Evolutionary conservation across 2,329 filamentous ascomycete species (phyloP).

Genomic region (Fusarium miscanthi): DNA sequence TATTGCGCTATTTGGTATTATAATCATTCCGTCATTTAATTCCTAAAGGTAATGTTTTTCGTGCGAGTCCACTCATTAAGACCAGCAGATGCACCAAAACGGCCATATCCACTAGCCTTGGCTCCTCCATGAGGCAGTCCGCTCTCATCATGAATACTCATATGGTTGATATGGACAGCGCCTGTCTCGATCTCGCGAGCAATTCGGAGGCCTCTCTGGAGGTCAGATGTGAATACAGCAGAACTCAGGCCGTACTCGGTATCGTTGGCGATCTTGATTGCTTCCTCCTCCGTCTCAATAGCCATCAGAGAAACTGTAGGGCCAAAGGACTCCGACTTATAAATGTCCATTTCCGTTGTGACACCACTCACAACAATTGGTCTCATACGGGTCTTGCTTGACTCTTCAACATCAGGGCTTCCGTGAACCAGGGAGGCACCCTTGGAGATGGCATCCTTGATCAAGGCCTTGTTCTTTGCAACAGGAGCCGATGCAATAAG

Average conservation of each 20-base stretch:
- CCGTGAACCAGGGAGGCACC: conserved; percentile 67
- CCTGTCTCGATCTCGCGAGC: conserved; percentile 74
- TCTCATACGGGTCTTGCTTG: conserved; percentile 59
- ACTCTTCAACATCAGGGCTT: conserved; percentile 48
- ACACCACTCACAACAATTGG: conserved; percentile 77
- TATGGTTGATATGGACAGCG: conserved; percentile 74
- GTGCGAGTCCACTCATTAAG: conserved; percentile 71
- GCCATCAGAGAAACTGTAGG: conserved; percentile 76
- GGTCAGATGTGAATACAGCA: conserved; percentile 78
- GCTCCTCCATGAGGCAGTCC: conserved; percentile 73
- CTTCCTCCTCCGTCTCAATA: conserved; percentile 77
- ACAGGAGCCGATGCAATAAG: conserved; percentile 76
- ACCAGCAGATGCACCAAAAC: conserved; percentile 66
- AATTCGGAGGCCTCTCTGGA: conserved; percentile 68
- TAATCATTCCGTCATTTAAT: conserved; percentile 33
- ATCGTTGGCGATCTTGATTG: conserved; percentile 79
- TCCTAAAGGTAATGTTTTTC: conserved; percentile 71
- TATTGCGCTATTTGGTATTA: neutral
- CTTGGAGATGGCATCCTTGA: conserved; percentile 74
- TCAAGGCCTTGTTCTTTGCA: conserved; percentile 72
- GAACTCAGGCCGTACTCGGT: conserved; percentile 81
- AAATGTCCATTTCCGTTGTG: conserved; percentile 75
- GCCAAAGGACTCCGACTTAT: conserved; percentile 80
- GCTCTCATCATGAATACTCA: conserved; percentile 74
- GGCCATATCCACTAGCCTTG: conserved; percentile 72